Percentiles rank a stretch among this genome's conserved stretches.
Evolutionary conservation across 2,329 filamentous ascomycete genomes (phyloP).

Genomic region (Laburnicola sp.): DNA sequence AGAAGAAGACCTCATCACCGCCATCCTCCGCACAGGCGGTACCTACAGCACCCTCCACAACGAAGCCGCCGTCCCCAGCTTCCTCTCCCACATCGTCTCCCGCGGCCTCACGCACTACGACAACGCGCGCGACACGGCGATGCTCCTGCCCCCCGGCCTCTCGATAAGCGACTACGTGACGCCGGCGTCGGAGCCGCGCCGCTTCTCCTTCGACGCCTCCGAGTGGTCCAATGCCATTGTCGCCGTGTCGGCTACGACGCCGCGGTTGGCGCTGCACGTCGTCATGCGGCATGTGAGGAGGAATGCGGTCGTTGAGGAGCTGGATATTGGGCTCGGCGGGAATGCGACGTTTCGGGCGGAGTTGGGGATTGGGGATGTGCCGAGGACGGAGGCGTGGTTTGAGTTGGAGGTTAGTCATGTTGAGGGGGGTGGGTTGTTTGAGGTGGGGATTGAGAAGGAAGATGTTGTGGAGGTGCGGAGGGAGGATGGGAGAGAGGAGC

Average conservation of each 20-base stretch:
- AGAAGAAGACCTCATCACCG: conserved; percentile 26
- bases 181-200: conserved; percentile 20
- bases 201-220: conserved; percentile 25
- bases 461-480: not conserved
- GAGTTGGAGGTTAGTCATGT: conserved; percentile 27
- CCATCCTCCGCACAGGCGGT: conserved; percentile 25
- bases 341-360: conserved; percentile 22
- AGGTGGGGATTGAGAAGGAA: conserved; percentile 25
- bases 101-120: conserved; percentile 28
- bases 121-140: conserved; percentile 28
- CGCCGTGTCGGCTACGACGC: conserved; percentile 21
- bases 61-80: conserved; percentile 14
- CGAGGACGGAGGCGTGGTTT: conserved; percentile 28
- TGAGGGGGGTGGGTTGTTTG: conserved; percentile 20
- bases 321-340: conserved; percentile 19
- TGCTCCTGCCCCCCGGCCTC: conserved; percentile 21
- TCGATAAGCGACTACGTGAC: conserved; percentile 24
- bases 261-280: conserved; percentile 17
- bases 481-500: too few relatives aligned
- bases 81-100: conserved; percentile 25
- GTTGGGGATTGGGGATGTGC: conserved; percentile 22
- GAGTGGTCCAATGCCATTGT: conserved; percentile 20
- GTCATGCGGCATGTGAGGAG: conserved; percentile 21
- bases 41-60: conserved; percentile 26
- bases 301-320: conserved; percentile 22